Percentiles rank a stretch among this genome's conserved stretches.
Evolutionary conservation across 2,329 filamentous ascomycete genomes (phyloP).

Genomic region (Scytalidium sp.): DNA sequence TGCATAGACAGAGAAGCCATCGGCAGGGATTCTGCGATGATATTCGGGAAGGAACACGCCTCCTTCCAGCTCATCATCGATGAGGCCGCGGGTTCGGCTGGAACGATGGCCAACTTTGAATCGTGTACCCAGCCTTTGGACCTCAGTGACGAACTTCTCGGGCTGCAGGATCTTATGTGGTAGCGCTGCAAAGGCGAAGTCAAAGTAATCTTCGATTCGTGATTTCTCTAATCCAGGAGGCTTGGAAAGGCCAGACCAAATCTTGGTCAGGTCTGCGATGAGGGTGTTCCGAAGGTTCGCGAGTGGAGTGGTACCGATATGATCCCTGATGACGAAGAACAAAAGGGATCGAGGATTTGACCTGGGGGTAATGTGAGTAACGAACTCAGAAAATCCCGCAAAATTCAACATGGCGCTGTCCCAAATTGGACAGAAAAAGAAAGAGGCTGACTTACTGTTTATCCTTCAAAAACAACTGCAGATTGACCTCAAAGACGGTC

Average conservation of each 20-base stretch:
- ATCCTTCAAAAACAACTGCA: slow-evolving; percentile 95
- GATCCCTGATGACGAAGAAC: slow-evolving; percentile 98
- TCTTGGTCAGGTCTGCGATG: slow-evolving; percentile 83
- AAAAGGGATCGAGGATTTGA: slow-evolving; percentile 86
- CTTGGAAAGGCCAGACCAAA: slow-evolving; percentile 93
- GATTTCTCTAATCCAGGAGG: slow-evolving; percentile 84
- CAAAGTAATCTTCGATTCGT: slow-evolving; percentile 94
- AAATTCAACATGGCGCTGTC: too few relatives aligned
- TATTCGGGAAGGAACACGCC: slow-evolving; percentile 92
- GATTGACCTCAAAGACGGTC: slow-evolving; percentile 97
- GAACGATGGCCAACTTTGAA: slow-evolving; percentile 81
- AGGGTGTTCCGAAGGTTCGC: slow-evolving; percentile 87
- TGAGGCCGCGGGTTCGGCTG: slow-evolving; percentile 55
- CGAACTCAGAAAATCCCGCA: too few relatives aligned
- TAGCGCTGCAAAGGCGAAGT: slow-evolving; percentile 93
- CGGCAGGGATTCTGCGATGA: slow-evolving; percentile 90
- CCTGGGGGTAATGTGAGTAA: slow-evolving; percentile 41
- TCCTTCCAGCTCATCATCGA: slow-evolving; percentile 71
- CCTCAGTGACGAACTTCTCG: slow-evolving; percentile 81
- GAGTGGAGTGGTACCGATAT: slow-evolving; percentile 87
- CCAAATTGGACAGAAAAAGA: not conserved
- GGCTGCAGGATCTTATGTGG: slow-evolving; percentile 97
- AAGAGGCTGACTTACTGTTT: slow-evolving; percentile 62
- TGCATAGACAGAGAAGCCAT: slow-evolving; percentile 93
- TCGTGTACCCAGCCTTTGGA: slow-evolving; percentile 73